phyloP scores from a whole-genome alignment of 2,329 filamentous ascomycete species.

The Stagonosporopsis vannaccii region DNA sequence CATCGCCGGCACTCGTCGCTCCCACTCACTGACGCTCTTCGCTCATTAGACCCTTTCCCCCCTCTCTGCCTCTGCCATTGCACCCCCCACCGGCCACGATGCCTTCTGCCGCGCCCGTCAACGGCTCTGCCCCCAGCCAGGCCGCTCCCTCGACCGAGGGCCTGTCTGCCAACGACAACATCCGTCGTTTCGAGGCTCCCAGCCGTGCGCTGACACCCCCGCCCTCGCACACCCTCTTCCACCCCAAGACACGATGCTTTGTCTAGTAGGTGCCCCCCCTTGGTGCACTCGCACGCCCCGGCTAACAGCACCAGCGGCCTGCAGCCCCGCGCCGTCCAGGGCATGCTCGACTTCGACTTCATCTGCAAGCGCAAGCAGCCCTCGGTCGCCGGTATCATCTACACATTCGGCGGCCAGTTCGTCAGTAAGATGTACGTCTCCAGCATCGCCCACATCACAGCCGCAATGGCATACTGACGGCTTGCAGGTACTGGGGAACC shows the following conservation, averaged over 20 bases:
- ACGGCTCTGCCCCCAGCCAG: constrained; percentile 42
- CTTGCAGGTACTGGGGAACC: constrained; percentile 89
- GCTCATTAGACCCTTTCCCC: constrained; percentile 15
- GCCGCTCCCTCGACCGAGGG: constrained; percentile 41
- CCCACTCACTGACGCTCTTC: constrained; percentile 23
- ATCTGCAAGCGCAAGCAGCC: constrained; percentile 99
- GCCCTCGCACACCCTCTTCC: constrained; percentile 90
- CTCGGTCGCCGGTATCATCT: constrained; percentile 98
- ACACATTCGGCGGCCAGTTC: constrained; percentile 99
- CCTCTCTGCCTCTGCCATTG: constrained; percentile 19
- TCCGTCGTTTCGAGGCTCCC: constrained; percentile 91
- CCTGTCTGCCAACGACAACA: constrained; percentile 94
- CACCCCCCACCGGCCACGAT: constrained; percentile 48
- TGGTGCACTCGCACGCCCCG: constrained; percentile 9
- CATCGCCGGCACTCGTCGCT: constrained; percentile 2
- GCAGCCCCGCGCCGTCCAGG: constrained; percentile 77
- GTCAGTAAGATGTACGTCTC: constrained; percentile 91
- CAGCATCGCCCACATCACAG: constrained; percentile 3
- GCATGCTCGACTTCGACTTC: constrained; percentile 96
- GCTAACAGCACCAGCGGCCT: constrained; percentile 70
- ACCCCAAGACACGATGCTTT: constrained; percentile 99
- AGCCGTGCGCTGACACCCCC: constrained; percentile 91
- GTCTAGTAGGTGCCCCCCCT: constrained; percentile 74
- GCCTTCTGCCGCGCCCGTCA: constrained; percentile 52
- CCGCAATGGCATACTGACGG: constrained; percentile 24